phyloP scores from a whole-genome alignment of 305 asterid species.

The Fraxinus floribunda region DNA sequence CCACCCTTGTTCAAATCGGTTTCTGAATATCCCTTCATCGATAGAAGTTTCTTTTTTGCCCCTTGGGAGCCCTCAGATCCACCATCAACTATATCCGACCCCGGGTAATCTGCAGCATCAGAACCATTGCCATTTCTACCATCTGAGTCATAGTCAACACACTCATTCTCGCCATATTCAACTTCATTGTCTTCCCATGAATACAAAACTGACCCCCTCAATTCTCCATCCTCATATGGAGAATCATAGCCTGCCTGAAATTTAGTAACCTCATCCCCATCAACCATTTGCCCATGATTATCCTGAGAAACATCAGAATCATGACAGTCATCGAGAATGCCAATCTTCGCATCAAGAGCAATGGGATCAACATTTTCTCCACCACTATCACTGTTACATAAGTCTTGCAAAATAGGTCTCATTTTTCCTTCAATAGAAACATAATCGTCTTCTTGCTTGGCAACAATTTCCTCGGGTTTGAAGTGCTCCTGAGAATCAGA shows the following conservation, averaged over 20 bases:
- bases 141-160: slow-evolving; percentile 78
- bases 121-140: slow-evolving; percentile 57
- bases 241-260: slow-evolving; percentile 70
- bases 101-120: slow-evolving; percentile 51
- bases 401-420: slow-evolving; percentile 27
- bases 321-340: slow-evolving; percentile 30
- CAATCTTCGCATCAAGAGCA: slow-evolving; percentile 34
- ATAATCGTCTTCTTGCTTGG: slow-evolving; percentile 28
- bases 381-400: slow-evolving; percentile 36
- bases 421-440: slow-evolving; percentile 27
- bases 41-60: slow-evolving; percentile 32
- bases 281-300: slow-evolving; percentile 29
- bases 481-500: slow-evolving; percentile 24
- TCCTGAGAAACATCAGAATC: slow-evolving; percentile 43
- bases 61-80: slow-evolving; percentile 59
- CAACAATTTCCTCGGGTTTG: slow-evolving; percentile 22
- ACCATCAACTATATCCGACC: slow-evolving; percentile 60
- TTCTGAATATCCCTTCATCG: slow-evolving; percentile 26
- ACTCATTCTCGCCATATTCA: slow-evolving; percentile 48
- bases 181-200: slow-evolving; percentile 60
- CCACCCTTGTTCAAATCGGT: slow-evolving; percentile 29
- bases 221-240: slow-evolving; percentile 90
- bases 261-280: slow-evolving; percentile 31
- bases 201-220: slow-evolving; percentile 57
- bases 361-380: slow-evolving; percentile 30